A percentile compares a stretch with the other conserved stretches of the same genome.
Evolutionary conservation across 495 filamentous ascomycete genomes (phyloP).

Genomic region (Annulohypoxylon nitens): DNA sequence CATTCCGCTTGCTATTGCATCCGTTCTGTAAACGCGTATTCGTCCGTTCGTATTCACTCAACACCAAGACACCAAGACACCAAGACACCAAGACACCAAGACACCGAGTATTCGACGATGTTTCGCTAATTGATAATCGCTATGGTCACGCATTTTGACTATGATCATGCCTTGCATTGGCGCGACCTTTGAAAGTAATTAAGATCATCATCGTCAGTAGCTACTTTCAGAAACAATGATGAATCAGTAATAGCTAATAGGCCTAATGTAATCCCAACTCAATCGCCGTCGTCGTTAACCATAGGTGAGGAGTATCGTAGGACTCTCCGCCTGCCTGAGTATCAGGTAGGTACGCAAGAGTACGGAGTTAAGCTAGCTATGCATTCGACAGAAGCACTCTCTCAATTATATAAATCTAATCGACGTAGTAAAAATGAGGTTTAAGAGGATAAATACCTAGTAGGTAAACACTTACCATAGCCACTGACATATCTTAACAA

Average conservation of each 20-base stretch:
- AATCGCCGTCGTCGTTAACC: neutral
- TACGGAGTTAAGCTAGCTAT: constrained; percentile 1
- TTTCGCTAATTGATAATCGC: neutral
- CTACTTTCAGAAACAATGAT: neutral
- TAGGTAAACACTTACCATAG: neutral
- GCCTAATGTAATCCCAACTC: constrained; percentile 1
- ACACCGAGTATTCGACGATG: neutral
- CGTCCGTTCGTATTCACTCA: constrained; percentile 4
- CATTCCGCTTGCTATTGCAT: neutral
- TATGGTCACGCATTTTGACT: neutral
- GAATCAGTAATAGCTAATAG: neutral
- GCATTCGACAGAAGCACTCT: neutral
- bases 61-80: neutral
- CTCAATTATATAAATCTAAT: neutral
- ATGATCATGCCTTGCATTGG: neutral
- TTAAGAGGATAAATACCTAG: neutral
- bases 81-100: neutral
- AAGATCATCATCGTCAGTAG: neutral
- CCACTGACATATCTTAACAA: neutral
- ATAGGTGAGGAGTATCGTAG: neutral
- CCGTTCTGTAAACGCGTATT: neutral
- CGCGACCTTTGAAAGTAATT: neutral
- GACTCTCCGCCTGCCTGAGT: neutral
- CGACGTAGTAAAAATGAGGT: neutral
- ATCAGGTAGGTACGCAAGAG: neutral